These are phyloP conservation scores for Phyllosticta citrichinensis DNA, from an alignment of 2,329 filamentous ascomycete species.

Conservation along the genomic window DNA sequence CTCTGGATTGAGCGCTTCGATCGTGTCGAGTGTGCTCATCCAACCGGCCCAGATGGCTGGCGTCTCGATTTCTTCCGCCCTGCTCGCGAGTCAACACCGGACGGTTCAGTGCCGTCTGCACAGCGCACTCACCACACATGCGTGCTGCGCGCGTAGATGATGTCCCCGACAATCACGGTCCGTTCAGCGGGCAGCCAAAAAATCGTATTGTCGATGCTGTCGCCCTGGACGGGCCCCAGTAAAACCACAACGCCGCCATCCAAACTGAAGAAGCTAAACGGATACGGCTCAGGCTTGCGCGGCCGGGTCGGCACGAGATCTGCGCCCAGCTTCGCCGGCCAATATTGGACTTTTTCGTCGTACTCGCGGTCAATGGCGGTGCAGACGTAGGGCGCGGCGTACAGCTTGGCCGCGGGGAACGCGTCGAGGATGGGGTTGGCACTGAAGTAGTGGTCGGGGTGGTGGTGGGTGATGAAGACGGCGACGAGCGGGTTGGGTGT, in stretches of 20 bases:
- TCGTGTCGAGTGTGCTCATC: slow-evolving; percentile 15
- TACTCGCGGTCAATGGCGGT: slow-evolving; percentile 26
- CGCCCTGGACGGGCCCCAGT: slow-evolving; percentile 24
- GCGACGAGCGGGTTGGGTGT: slow-evolving; percentile 18
- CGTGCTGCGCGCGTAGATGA: slow-evolving; percentile 22
- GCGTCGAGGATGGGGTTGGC: slow-evolving; percentile 22
- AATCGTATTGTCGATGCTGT: slow-evolving; percentile 17
- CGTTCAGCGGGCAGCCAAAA: slow-evolving; percentile 22
- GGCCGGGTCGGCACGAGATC: slow-evolving; percentile 17
- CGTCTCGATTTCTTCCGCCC: slow-evolving; percentile 22
- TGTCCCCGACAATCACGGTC: slow-evolving; percentile 21
- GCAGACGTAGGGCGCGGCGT: slow-evolving; percentile 18
- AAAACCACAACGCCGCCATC: slow-evolving; percentile 19
- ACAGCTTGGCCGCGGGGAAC: slow-evolving; percentile 16
- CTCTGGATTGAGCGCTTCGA: slow-evolving; percentile 18
- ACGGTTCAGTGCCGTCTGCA: too few species aligned
- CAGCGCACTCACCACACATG: slow-evolving; percentile 19
- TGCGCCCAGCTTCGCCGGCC: slow-evolving; percentile 19
- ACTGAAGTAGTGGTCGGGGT: slow-evolving; percentile 23
- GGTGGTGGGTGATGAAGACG: slow-evolving; percentile 27
- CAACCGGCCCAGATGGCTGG: slow-evolving; percentile 19
- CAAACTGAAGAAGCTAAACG: slow-evolving; percentile 21
- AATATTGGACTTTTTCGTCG: slow-evolving; percentile 24
- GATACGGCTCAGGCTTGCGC: slow-evolving; percentile 18
- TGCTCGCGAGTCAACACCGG: background rate